Base-by-base conservation (phyloP, 306 rosid species). In the Trifolium subterraneum region DNA sequence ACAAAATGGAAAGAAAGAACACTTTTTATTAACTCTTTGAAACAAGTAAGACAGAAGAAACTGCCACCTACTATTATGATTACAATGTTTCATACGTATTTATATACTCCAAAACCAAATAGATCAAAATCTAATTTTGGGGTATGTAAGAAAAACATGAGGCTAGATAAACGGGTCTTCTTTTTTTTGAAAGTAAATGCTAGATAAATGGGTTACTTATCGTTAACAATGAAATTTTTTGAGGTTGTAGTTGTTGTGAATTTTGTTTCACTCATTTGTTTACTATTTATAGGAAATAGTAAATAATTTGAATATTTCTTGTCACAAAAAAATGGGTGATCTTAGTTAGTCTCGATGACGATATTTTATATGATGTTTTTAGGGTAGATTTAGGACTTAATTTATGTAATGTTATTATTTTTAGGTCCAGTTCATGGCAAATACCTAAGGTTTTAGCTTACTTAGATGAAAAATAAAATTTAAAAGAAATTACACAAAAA, bases 81-180 rank as follows among this genome's bases (percentile, higher is more conserved):
- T 8, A 12, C 55, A 42, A 1, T 6, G 55, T 22, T 41, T 3
- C 55, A 13, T 6, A n/a, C 7, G 55, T 22, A 20, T 65, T 41
- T 66, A 42, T 66, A 42, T 66, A 66, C 35, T 0, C 1, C 6
- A 64, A 64, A 64, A 19, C 39, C 10, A 36, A 36, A 36, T 36
- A 7, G 39, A 36, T 3, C 27, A 9, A 35, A 62, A 11, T 8
- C 31, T 6, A 36, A 38, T 18, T 64, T 18, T 38, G 11, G 42
- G 20, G 1, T 31, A 15, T 31, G 42, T 7, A 29, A 9, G 7
- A 64, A 15, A 36, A 64, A 38, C 48, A 38, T 9, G 2, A 38
- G 69, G 69, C 69, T 64, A 18, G 16, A 16, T 5, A 9, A 63
- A 38, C 10, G 50, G 69, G 69, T 36, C n/a, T n/a, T n/a, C n/a